Evolutionary conservation across 2,329 filamentous ascomycete species (phyloP).

Genomic region (Leptosphaerulina australis): DNA sequence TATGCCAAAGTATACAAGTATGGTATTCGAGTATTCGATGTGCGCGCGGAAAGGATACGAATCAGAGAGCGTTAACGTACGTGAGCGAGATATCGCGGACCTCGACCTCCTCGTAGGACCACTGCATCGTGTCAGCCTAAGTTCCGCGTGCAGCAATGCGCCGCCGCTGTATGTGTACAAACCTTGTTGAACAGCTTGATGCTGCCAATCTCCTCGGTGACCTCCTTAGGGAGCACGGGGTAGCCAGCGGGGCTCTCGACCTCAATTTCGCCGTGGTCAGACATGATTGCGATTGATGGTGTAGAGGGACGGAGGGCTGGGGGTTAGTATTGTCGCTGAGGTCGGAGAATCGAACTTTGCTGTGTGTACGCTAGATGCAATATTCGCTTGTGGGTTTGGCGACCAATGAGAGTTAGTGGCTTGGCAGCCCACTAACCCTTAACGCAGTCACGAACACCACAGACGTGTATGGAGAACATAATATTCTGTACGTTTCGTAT

Average conservation of each 20-base stretch:
- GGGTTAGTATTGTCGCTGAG: conserved; percentile 32
- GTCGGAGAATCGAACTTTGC: conserved; percentile 18
- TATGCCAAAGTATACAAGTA: conserved; percentile 20
- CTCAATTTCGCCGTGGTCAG: conserved; percentile 90
- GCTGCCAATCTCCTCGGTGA: conserved; percentile 84
- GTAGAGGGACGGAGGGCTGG: conserved; percentile 32
- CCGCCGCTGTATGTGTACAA: conserved; percentile 20
- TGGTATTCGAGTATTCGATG: conserved; percentile 14
- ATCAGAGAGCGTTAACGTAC: conserved; percentile 64
- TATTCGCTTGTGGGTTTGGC: conserved; percentile 20
- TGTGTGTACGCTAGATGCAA: not conserved
- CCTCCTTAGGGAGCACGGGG: conserved; percentile 90
- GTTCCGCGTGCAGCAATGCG: conserved; percentile 11
- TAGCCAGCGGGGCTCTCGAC: conserved; percentile 78
- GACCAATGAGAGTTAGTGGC: conserved; percentile 22
- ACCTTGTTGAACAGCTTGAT: conserved; percentile 95
- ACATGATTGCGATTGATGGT: conserved; percentile 65
- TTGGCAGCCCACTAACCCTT: no score
- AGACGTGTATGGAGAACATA: no score
- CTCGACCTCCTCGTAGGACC: conserved; percentile 98
- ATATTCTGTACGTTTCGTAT: no score
- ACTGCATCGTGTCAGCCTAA: conserved; percentile 52
- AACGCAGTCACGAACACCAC: not conserved
- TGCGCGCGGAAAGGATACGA: conserved; percentile 17
- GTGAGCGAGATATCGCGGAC: conserved; percentile 99